Evolutionary conservation across 1,139 yeast genomes (phyloP).

Genomic region (Sugiyamaella japonica): DNA sequence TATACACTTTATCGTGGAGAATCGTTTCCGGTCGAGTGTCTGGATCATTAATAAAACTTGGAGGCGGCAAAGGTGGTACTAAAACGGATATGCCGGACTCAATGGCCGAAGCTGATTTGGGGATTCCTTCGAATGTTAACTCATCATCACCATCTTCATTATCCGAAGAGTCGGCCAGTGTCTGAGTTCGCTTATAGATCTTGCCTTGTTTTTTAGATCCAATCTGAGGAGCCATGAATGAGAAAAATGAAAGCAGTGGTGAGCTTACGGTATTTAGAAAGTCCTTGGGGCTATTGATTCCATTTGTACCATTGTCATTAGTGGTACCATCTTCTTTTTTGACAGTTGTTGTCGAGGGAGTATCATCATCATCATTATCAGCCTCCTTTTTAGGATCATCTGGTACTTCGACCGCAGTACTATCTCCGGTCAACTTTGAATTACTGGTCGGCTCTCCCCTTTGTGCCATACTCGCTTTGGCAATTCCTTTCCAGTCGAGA

Average conservation of each 20-base stretch:
- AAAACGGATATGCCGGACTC: conserved; percentile 79
- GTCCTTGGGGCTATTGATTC: conserved; percentile 5
- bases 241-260: conserved; percentile 33
- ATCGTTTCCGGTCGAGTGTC: conserved; percentile 53
- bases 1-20: conserved; percentile 79
- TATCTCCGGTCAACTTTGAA: conserved; percentile 6
- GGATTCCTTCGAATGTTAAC: conserved; percentile 34
- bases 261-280: conserved; percentile 15
- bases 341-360: not conserved
- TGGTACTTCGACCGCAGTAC: conserved; percentile 7
- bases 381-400: conserved; percentile 12
- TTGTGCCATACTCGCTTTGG: conserved; percentile 50
- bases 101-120: conserved; percentile 75
- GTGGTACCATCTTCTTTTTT: not conserved
- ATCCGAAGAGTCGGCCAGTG: conserved; percentile 30
- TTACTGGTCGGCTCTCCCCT: conserved; percentile 30
- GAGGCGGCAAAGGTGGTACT: conserved; percentile 84
- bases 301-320: not conserved
- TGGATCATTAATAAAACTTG: conserved; percentile 68
- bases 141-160: conserved; percentile 30
- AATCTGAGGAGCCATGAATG: conserved; percentile 39
- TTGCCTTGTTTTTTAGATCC: conserved; percentile 36
- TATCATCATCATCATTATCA: not conserved
- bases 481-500: conserved; percentile 67
- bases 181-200: conserved; percentile 39